These are phyloP conservation scores for Symmetrospora coprosmae DNA, from an alignment of 768 basidiomycete species.

Conservation along the genomic window DNA sequence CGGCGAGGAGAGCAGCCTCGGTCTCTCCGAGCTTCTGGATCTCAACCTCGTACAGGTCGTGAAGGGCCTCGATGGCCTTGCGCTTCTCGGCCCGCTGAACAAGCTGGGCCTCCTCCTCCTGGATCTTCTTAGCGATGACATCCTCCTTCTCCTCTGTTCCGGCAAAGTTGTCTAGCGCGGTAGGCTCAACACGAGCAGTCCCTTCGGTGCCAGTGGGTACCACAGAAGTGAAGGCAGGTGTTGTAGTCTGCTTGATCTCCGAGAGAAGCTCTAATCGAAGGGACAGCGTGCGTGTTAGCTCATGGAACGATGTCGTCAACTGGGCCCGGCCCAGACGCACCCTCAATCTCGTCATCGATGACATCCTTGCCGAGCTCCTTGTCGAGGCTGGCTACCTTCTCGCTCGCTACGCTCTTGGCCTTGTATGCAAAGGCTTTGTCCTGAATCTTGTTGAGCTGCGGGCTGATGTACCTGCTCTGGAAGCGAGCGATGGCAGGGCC, in stretches of 20 bases:
- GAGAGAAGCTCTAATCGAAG: not conserved
- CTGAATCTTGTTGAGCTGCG: conserved; percentile 32
- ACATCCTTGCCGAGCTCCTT: conserved; percentile 16
- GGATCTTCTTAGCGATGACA: conserved; percentile 7
- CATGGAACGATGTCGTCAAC: not conserved
- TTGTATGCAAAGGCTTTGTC: conserved; percentile 32
- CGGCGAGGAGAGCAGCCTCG: conserved; percentile 26
- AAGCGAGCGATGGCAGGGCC: conserved; percentile 27
- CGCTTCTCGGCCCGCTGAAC: conserved; percentile 27
- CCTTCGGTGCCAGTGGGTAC: not conserved
- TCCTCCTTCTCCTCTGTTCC: conserved; percentile 4
- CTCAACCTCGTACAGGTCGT: conserved; percentile 28
- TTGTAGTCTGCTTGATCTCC: not conserved
- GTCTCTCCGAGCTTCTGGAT: conserved; percentile 28
- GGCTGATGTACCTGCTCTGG: conserved; percentile 30
- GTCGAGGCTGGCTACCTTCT: conserved; percentile 26
- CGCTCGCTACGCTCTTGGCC: conserved; percentile 24
- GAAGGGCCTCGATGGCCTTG: conserved; percentile 25
- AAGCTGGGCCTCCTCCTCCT: conserved; percentile 22
- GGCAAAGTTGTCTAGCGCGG: not conserved
- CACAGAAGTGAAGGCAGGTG: not conserved
- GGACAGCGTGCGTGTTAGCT: not conserved
- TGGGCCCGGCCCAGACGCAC: conserved; percentile 3
- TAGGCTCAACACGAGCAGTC: not conserved
- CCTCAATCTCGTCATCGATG: conserved; percentile 24